Base-by-base conservation (phyloP, 2,329 filamentous ascomycete genomes). In the Fusarium liriodendri region DNA sequence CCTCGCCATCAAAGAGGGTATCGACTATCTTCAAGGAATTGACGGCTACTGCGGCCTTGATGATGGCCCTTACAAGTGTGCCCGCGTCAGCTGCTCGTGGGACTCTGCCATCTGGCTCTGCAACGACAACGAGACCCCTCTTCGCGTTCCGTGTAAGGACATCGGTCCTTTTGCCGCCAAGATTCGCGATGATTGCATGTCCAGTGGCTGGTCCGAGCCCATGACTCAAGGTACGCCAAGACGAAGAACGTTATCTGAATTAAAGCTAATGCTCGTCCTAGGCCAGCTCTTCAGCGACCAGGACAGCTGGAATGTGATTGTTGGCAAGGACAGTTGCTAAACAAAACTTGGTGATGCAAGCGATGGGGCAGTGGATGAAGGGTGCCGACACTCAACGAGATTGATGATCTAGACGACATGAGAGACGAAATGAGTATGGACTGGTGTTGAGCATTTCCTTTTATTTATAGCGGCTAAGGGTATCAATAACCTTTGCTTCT, bases 71-170 rank as follows among this genome's bases (percentile, higher is more conserved):
- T 20, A 18, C 35, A 68, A 68, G 40, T 68, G 66, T 22, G 37
- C 37, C 10, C 62, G 61, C 1, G 42, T 65, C 8, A 65, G 54
- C n/a, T 68, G 66, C 45, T 64, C 54, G 0, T 68, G 52, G 52
- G 16, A 68, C 45, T 68, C 66, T 13, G 66, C 54, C 14, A 65
- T 68, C 29, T 65, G 61, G 61, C 33, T 68, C 13, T 68, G 66
- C 29, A 68, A 68, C 18, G 66, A 68, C 22, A 60, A 64, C 6
- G 47, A 64, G 8, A 42, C 42, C 8, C 27, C 27, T 11, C 62
- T 68, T 27, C 42, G 54, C 18, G 58, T 65, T 32, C 54, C 54
- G 1, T 68, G 66, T 37, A 61, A 60, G 27, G 54, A 68, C 8
- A 32, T 65, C 1, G 52, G 55, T 4, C 55, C 62, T 5, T 60